phyloP scores from a whole-genome alignment of 2,329 filamentous ascomycete species.

The Ceratocystis harringtonii region DNA sequence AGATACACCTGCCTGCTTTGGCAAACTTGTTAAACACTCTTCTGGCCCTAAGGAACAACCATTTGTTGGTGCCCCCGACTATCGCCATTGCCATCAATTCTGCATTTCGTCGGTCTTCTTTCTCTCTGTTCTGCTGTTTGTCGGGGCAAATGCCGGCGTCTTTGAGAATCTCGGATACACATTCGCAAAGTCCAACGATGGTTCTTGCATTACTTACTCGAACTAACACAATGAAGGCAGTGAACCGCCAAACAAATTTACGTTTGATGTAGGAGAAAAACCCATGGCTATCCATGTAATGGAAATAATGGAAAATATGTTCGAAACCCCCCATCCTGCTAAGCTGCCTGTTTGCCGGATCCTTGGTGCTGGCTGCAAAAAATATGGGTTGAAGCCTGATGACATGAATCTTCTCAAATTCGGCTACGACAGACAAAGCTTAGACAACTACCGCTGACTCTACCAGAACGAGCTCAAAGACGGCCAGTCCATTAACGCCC shows the following conservation, averaged over 20 bases:
- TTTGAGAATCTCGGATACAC: background rate
- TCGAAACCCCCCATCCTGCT: background rate
- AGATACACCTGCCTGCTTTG: too few relatives aligned
- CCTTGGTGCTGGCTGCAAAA: background rate
- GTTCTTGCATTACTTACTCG: background rate
- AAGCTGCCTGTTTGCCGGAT: background rate
- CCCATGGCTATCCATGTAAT: background rate
- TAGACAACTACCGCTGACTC: too few relatives aligned
- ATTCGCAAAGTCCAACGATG: background rate
- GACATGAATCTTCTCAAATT: background rate
- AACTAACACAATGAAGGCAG: background rate
- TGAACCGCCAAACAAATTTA: background rate
- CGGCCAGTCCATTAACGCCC: too few relatives aligned
- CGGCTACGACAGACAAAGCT: background rate
- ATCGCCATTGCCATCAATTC: background rate
- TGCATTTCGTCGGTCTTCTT: background rate
- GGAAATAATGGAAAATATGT: background rate
- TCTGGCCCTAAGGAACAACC: too few relatives aligned
- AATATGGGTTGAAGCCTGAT: background rate
- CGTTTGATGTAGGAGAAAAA: background rate
- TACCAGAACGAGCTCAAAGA: too few relatives aligned
- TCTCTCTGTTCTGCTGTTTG: background rate
- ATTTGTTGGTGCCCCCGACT: too few relatives aligned
- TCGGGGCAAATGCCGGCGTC: background rate
- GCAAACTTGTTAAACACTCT: too few relatives aligned